Evolutionary conservation across 139 green algal genomes (phyloP), one percentile per base, ranked within the genome.

Genomic region (Ulvella scutata): DNA sequence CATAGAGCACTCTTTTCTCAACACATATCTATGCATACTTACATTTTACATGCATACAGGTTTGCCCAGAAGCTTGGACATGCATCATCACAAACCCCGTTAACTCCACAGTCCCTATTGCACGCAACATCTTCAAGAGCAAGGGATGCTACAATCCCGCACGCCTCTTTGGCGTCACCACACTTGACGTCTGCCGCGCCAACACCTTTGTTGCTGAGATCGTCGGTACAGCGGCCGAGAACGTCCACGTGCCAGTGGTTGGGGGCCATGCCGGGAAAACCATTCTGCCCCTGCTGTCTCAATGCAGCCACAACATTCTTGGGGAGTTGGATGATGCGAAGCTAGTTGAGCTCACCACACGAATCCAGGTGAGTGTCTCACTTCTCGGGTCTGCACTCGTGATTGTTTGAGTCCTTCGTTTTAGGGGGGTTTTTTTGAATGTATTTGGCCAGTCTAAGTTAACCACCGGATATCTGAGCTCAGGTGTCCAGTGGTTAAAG

Each of bases 271-370:
- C 95, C 21, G 95, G 95, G 39, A 87, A 90, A 78, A 99, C 95
- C 80, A 99, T 99, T 84, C 83, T 99, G 81, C 94, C 95, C 3
- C 85, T 99, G 51, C 86, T 98, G 23, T 97, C 91, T 23, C 94
- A 97, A 89, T 62, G 44, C 44, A 33, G 9, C 9, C 44, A 62
- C 44, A 62, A 62, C 44, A 26, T 62, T 4, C 44, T 62, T 26
- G 44, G 44, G n/a, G 44, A 62, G 44, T 6, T 62, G 7, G 44
- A 62, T 26, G 44, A 73, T 78, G 67, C 51, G 4, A 62, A 61
- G 62, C 80, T 85, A 73, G 9, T 61, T 61, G 38, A 37, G 4
- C 33, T 51, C 37, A 17, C 31, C 62, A 59, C 62, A 4, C 36
- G 62, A 26, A 74, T 43, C 62, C 59, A 73, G 28, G 75, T 39